phyloP scores from a whole-genome alignment of 2,329 filamentous ascomycete species.

The Leptographium flavum region DNA sequence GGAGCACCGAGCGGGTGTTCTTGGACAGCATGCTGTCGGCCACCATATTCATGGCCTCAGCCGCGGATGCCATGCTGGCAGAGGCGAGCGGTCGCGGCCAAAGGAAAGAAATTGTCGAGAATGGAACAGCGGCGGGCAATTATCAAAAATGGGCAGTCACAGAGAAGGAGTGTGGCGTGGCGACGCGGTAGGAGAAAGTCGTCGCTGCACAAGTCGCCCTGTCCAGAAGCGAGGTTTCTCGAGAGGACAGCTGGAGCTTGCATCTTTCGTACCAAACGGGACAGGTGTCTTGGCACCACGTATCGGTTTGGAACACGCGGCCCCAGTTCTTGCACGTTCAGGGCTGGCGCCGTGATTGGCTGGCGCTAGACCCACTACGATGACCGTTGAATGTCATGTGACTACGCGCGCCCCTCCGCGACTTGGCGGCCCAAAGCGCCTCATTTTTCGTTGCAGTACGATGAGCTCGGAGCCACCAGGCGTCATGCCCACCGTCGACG shows the following conservation, averaged over 20 bases:
- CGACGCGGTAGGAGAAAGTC: neutral
- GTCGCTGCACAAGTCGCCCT: neutral
- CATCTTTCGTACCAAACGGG: conserved; percentile 1
- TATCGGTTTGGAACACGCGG: neutral
- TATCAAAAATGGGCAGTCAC: too few species aligned
- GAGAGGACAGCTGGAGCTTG: conserved; percentile 7
- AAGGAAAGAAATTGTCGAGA: neutral
- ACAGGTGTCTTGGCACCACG: conserved; percentile 5
- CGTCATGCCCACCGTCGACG: neutral
- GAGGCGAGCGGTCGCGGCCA: conserved; percentile 24
- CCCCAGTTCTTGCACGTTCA: too few species aligned
- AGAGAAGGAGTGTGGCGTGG: neutral
- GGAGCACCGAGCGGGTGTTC: conserved; percentile 72
- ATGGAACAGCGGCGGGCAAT: neutral
- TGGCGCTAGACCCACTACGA: neutral
- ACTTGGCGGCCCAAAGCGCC: neutral
- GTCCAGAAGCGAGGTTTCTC: neutral
- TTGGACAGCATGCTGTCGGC: conserved; percentile 65
- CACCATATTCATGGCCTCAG: conserved; percentile 36
- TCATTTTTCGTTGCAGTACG: neutral
- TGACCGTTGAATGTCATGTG: neutral
- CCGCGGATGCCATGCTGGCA: conserved; percentile 19
- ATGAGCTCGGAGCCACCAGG: neutral
- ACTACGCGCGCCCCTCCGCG: neutral
- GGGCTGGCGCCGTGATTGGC: neutral